Percentiles rank a stretch among this genome's conserved stretches.
Evolutionary conservation across 192 early-diverging fungal species (phyloP).

Genomic region (Obelidium mucronatum): DNA sequence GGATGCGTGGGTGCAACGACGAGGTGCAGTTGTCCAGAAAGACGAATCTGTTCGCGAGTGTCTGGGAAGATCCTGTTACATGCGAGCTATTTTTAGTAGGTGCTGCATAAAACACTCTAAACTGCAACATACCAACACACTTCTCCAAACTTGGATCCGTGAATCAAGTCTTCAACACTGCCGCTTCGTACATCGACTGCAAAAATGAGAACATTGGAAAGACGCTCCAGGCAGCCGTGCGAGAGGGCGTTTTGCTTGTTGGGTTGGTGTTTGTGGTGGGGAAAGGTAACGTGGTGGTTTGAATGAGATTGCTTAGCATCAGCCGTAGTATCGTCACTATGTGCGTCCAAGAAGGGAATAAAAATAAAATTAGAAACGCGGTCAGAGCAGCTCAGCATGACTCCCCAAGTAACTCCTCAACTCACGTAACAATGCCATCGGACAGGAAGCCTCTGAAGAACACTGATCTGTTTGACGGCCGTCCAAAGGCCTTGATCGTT

Average conservation of each 20-base stretch:
- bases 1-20: conserved; percentile 36
- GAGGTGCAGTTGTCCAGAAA: conserved; percentile 43
- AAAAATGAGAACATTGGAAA: conserved; percentile 42
- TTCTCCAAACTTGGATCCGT: conserved; percentile 46
- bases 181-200: conserved; percentile 38
- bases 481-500: conserved; percentile 45
- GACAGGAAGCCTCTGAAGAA: conserved; percentile 45
- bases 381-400: too few relatives aligned
- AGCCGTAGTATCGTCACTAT: background rate
- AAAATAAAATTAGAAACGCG: background rate
- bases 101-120: background rate
- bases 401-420: too few relatives aligned
- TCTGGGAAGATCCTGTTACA: conserved; percentile 37
- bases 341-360: background rate
- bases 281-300: background rate
- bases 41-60: conserved; percentile 37
- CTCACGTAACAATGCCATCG: conserved; percentile 22
- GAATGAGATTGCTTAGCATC: background rate
- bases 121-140: conserved; percentile 38
- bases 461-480: conserved; percentile 43
- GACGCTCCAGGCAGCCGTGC: conserved; percentile 10
- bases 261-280: conserved; percentile 9
- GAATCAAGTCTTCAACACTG: conserved; percentile 38
- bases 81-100: background rate
- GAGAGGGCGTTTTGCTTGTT: background rate